These are phyloP conservation scores for Rhazya stricta DNA, from an alignment of 257 asterid species.

Conservation along the genomic window DNA sequence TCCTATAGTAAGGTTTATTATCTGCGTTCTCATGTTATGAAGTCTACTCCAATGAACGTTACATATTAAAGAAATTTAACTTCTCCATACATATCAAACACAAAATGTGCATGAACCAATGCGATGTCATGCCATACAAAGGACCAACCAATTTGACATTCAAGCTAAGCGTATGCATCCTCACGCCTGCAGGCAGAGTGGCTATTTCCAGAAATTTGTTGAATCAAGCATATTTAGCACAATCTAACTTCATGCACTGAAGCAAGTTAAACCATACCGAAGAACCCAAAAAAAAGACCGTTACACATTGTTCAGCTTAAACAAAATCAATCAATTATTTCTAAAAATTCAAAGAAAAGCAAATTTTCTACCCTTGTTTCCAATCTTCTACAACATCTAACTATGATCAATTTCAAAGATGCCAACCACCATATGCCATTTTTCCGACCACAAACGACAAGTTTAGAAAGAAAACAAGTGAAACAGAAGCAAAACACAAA, in stretches of 20 bases:
- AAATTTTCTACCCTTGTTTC: neutral
- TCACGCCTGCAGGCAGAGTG: neutral
- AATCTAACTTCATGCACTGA: conserved; percentile 7
- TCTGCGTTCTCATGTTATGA: neutral
- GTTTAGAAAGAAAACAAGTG: neutral
- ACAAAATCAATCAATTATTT: neutral
- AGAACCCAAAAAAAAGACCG: neutral
- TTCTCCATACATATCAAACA: neutral
- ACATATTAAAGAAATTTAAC: neutral
- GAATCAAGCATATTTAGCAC: neutral
- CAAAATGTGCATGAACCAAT: neutral
- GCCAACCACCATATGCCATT: neutral
- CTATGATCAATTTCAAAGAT: neutral
- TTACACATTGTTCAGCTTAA: neutral
- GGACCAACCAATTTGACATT: neutral
- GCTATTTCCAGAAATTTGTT: neutral
- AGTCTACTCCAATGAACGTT: neutral
- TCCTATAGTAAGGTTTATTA: neutral
- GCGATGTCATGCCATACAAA: neutral
- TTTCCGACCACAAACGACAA: neutral
- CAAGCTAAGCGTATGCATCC: neutral
- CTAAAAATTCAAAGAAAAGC: neutral
- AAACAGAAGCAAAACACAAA: neutral
- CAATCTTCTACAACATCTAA: neutral
- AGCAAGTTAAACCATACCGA: neutral